phyloP scores from a whole-genome alignment of 164 flowering plant genomes.

The Malania oleifera region DNA sequence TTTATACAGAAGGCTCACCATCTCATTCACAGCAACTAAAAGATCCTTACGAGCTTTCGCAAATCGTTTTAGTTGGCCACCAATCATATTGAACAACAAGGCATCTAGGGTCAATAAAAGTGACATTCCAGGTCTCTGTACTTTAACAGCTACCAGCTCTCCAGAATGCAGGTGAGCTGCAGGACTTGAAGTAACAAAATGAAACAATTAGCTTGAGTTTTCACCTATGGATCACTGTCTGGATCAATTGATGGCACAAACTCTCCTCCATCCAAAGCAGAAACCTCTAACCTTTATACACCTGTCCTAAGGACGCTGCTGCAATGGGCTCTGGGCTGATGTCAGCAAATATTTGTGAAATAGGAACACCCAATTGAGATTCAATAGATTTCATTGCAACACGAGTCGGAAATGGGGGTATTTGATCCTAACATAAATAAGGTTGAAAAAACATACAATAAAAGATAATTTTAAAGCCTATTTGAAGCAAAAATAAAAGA shows the following conservation, averaged over 20 bases:
- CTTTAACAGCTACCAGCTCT: slow-evolving; percentile 97
- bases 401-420: slow-evolving; percentile 82
- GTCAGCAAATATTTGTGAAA: slow-evolving; percentile 78
- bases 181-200: slow-evolving; percentile 42
- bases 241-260: not conserved
- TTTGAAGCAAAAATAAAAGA: not conserved
- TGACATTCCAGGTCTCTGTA: slow-evolving; percentile 95
- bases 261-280: not conserved
- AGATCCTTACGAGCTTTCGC: slow-evolving; percentile 90
- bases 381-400: slow-evolving; percentile 78
- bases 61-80: slow-evolving; percentile 92
- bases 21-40: slow-evolving; percentile 88
- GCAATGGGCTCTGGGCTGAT: slow-evolving; percentile 90
- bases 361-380: slow-evolving; percentile 68
- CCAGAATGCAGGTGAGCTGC: slow-evolving; percentile 97
- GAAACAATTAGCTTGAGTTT: slow-evolving; percentile 19
- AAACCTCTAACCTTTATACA: slow-evolving; percentile 76
- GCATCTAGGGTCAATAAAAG: slow-evolving; percentile 87
- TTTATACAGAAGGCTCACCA: slow-evolving; percentile 49
- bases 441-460: too few species aligned
- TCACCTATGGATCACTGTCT: not conserved
- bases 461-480: too few species aligned
- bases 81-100: slow-evolving; percentile 81
- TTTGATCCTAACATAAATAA: slow-evolving; percentile 67
- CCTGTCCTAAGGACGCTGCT: slow-evolving; percentile 97